Conservation (phyloP, 1,284 basidiomycete genomes). For the Fomes fomentarius region DNA sequence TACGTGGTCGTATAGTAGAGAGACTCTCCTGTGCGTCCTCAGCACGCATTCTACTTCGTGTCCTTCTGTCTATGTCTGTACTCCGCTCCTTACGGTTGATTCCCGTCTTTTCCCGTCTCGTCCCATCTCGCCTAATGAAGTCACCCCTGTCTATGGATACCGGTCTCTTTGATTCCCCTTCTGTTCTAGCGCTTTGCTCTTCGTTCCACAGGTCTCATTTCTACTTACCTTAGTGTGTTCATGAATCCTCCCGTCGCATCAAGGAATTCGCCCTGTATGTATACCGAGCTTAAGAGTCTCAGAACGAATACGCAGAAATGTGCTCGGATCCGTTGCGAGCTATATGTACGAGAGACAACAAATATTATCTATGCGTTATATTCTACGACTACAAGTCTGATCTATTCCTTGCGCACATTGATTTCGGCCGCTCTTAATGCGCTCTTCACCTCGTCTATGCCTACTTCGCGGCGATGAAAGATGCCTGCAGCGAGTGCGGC, state of each 20-base stretch:
- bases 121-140: conserved; percentile 2
- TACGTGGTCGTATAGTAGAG: conserved; percentile 22
- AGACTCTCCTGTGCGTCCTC: conserved; percentile 12
- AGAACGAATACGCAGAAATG: conserved; percentile 7
- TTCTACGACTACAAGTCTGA: conserved; percentile 3
- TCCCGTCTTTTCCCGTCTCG: not conserved
- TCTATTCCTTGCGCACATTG: conserved; percentile 38
- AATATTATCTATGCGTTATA: not conserved
- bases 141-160: conserved; percentile 19
- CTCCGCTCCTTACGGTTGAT: not conserved
- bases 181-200: conserved; percentile 4
- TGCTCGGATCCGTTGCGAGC: conserved; percentile 1
- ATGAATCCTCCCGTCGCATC: conserved; percentile 5
- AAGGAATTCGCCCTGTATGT: conserved; percentile 17
- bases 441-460: conserved; percentile 72
- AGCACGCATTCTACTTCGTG: conserved; percentile 4
- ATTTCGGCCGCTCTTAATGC: conserved; percentile 55
- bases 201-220: not conserved
- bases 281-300: conserved; percentile 16
- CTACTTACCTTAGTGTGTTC: conserved; percentile 23
- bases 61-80: conserved; percentile 15
- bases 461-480: conserved; percentile 92
- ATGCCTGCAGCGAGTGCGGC: conserved; percentile 97
- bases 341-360: not conserved
- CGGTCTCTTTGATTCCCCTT: conserved; percentile 4